Evolutionary conservation across 192 early-diverging fungal genomes (phyloP), one percentile per base, ranked within the genome.

Genomic region (Cetraspora pellucida): DNA sequence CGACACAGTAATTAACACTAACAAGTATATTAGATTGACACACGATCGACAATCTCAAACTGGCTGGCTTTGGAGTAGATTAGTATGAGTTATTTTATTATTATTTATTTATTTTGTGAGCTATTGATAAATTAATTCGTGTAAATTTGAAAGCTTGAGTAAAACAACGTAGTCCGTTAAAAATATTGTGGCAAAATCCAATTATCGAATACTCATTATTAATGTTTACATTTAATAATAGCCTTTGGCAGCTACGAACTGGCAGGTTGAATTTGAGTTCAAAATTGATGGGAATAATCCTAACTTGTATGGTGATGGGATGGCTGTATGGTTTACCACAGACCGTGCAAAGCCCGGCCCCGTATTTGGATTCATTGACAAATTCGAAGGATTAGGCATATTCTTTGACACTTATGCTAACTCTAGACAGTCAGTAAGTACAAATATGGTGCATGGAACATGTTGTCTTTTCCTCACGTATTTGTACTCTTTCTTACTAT

Each of bases 351-450:
- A 77, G 6, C 59, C 80, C 52, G 97, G 97, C 0, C 91, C 93
- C 37, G 95, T 97, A 55, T 97, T 97, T 90, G 97, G 97, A 14
- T 91, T 85, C 79, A 78, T 85, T 37, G 95, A 97, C 80, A 81
- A 91, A 60, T 98, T 98, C 81, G 88, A 89, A 44, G 98, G 98
- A 0, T 82, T 99, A 30, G 98, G 96, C 25, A 81, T 99, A 70
- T 95, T 98, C 78, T 97, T 99, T 79, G 98, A 98, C 84, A 98
- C 96, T 10, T 98, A 97, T 79, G 87, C 93, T 55, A 98, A 98
- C 80, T 84, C 91, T 70, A 81, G 90, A 72, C 79, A 82, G 30
- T 68, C 80, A 47, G 87, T 88, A 83, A 80, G 78, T 78, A 37
- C 7, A 37, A 37, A 37, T 8, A 23, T 59, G 10, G 7, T 59